Conservation (phyloP, 805 yeast species). For the Maudiozyma turicensis region DNA sequence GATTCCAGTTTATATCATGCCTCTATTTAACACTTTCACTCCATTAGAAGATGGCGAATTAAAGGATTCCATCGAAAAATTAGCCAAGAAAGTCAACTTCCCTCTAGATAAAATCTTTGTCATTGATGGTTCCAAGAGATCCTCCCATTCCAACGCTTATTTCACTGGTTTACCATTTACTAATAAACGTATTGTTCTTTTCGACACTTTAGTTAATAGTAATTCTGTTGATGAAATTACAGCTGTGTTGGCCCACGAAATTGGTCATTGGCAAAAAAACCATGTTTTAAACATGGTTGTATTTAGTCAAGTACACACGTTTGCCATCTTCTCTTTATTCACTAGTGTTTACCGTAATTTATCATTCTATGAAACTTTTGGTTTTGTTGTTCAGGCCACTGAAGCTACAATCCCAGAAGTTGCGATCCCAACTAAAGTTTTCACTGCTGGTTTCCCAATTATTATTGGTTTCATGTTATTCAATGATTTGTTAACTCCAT, state of each 20-base stretch:
- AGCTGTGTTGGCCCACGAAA: constrained; percentile 96
- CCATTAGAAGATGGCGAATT: constrained; percentile 88
- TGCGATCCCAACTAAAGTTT: constrained; percentile 11
- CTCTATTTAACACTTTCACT: constrained; percentile 82
- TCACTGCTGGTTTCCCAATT: constrained; percentile 49
- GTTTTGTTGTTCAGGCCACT: constrained; percentile 38
- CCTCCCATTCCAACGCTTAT: constrained; percentile 94
- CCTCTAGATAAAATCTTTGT: constrained; percentile 82
- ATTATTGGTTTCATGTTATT: constrained; percentile 76
- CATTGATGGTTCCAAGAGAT: constrained; percentile 94
- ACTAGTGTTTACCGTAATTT: constrained; percentile 71
- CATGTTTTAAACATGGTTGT: constrained; percentile 74
- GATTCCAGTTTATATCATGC: constrained; percentile 80
- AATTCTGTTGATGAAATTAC: constrained; percentile 71
- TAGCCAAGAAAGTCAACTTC: constrained; percentile 68
- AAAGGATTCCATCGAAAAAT: constrained; percentile 66
- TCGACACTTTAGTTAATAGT: constrained; percentile 80
- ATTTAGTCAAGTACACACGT: constrained; percentile 54
- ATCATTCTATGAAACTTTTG: constrained; percentile 71
- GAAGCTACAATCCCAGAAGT: not conserved
- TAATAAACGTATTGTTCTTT: constrained; percentile 80
- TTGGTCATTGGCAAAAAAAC: constrained; percentile 93
- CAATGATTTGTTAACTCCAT: constrained; percentile 67
- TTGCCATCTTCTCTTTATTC: constrained; percentile 60
- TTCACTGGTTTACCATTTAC: constrained; percentile 96